Evolutionary conservation across 225 moss, liverwort and hornwort species (phyloP).

Genomic region (Lunularia cruciata): DNA sequence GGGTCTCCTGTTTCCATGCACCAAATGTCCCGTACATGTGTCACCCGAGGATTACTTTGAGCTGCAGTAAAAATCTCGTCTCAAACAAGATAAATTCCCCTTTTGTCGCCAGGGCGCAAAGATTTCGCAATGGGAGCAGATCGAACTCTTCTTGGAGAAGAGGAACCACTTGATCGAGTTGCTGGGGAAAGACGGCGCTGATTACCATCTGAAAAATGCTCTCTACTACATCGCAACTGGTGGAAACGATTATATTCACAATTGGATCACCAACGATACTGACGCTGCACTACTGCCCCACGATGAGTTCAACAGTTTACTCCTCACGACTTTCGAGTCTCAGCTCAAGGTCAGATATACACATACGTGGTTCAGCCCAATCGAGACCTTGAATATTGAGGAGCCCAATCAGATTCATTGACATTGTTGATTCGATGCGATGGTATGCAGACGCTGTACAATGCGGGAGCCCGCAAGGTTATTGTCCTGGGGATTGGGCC

Average conservation of each 20-base stretch:
- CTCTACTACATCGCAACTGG: constrained; percentile 36
- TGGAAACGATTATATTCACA: constrained; percentile 56
- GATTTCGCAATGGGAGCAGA: constrained; percentile 39
- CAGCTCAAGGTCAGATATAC: constrained; percentile 30
- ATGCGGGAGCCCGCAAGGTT: constrained; percentile 41
- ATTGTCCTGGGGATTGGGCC: constrained; percentile 36
- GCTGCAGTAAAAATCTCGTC: too few species aligned
- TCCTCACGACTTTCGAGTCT: constrained; percentile 29
- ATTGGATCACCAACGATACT: constrained; percentile 45
- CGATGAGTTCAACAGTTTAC: constrained; percentile 37
- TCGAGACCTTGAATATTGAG: too few species aligned
- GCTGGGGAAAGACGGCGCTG: constrained; percentile 21
- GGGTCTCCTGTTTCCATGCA: too few species aligned
- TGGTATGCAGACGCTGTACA: constrained; percentile 38
- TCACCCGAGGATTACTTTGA: too few species aligned
- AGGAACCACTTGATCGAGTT: constrained; percentile 22
- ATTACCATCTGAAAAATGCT: constrained; percentile 19
- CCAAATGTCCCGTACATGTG: too few species aligned
- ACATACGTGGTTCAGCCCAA: neutral
- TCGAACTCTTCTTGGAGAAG: constrained; percentile 41
- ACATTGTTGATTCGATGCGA: too few species aligned
- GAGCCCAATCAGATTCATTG: too few species aligned
- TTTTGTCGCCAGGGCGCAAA: constrained; percentile 41
- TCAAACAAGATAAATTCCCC: too few species aligned
- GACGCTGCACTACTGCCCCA: constrained; percentile 31